Conservation (phyloP, 169 alveolate species). For the Eimeria brunetti region DNA sequence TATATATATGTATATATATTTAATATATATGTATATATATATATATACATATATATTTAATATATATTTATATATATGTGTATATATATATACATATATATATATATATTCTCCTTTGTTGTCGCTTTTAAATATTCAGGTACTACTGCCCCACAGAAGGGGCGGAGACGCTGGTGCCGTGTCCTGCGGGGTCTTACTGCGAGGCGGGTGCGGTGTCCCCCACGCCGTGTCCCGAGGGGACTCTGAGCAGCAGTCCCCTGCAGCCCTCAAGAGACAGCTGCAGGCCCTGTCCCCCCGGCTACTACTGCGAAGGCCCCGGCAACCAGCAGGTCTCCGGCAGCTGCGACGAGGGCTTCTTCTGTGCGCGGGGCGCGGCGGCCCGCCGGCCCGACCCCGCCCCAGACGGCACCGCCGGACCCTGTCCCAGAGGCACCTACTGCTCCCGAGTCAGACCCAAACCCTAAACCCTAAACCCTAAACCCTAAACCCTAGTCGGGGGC, state of each 20-base stretch:
- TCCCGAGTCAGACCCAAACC: neutral
- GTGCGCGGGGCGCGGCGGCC: slow-evolving; percentile 4
- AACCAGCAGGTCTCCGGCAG: slow-evolving; percentile 22
- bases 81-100: no score
- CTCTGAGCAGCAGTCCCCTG: neutral
- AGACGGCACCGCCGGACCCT: neutral
- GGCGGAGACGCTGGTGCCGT: neutral
- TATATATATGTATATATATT: no score
- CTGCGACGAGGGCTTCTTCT: slow-evolving; percentile 46
- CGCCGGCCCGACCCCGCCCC: neutral
- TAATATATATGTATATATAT: no score
- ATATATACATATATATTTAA: no score
- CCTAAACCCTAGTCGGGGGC: neutral
- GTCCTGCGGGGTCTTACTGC: slow-evolving; percentile 67
- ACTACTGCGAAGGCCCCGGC: slow-evolving; percentile 9
- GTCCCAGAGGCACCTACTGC: slow-evolving; percentile 38
- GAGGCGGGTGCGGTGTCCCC: neutral
- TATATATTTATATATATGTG: no score
- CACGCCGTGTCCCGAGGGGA: slow-evolving; percentile 29
- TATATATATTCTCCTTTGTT: neutral
- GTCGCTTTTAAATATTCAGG: neutral
- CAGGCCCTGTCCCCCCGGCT: slow-evolving; percentile 34
- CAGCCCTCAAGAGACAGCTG: slow-evolving; percentile 23
- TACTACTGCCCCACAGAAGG: slow-evolving; percentile 5
- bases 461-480: neutral